A percentile compares a stretch with the other conserved stretches of the same genome.
phyloP scores from a whole-genome alignment of 129 eudicot genomes.

The Tagetes patula region DNA sequence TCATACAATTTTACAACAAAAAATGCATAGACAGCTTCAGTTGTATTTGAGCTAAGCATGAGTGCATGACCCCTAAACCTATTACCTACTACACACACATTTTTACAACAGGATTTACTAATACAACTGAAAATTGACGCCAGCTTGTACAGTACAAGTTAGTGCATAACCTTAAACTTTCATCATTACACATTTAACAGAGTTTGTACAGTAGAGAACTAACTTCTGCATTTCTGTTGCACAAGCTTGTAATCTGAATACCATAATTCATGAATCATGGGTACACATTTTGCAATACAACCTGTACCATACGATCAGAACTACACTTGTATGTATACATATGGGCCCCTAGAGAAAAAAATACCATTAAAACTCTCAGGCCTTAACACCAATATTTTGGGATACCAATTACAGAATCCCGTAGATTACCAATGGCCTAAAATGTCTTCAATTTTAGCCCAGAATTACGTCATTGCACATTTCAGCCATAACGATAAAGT shows the following conservation, averaged over 20 bases:
- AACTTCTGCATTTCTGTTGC: background rate
- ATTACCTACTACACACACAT: background rate
- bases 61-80: constrained; percentile 8
- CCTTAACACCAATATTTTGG: background rate
- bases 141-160: background rate
- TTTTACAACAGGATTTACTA: background rate
- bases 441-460: background rate
- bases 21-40: constrained; percentile 2
- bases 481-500: background rate
- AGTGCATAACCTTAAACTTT: background rate
- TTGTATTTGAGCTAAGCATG: background rate
- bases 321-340: background rate
- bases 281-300: background rate
- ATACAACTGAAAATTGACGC: background rate
- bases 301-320: background rate
- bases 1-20: constrained; percentile 4
- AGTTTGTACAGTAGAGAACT: background rate
- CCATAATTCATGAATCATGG: too few relatives aligned
- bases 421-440: background rate
- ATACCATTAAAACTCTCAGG: background rate
- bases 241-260: background rate
- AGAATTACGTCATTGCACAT: background rate
- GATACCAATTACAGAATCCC: background rate
- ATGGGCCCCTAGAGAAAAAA: background rate
- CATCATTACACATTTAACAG: background rate